Conservation (phyloP, 208 protist species). For the Acanthamoeba sp. region DNA sequence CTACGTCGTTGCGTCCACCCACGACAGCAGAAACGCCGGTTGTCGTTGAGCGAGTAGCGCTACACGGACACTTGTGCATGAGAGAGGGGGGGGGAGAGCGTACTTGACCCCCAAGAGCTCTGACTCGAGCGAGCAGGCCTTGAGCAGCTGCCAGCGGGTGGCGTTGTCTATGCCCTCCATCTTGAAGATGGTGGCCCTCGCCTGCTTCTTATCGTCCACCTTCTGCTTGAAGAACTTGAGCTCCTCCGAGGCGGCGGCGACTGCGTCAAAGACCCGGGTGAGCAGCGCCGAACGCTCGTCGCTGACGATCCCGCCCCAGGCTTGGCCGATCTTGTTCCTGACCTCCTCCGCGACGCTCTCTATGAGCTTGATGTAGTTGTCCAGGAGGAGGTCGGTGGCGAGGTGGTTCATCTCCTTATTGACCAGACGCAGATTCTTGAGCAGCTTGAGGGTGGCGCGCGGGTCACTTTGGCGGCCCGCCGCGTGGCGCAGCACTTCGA, state of each 20-base stretch:
- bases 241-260: neutral
- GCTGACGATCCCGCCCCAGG: neutral
- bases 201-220: slow-evolving; percentile 28
- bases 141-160: slow-evolving; percentile 21
- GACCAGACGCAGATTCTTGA: slow-evolving; percentile 12
- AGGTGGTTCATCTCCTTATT: slow-evolving; percentile 36
- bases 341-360: neutral
- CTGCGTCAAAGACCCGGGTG: neutral
- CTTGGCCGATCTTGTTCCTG: neutral
- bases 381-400: slow-evolving; percentile 22
- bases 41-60: too few relatives aligned
- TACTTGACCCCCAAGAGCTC: slow-evolving; percentile 28
- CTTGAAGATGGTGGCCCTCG: neutral
- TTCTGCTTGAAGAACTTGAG: slow-evolving; percentile 38
- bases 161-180: slow-evolving; percentile 17
- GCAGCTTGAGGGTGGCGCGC: neutral
- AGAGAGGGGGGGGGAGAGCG: neutral
- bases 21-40: too few relatives aligned
- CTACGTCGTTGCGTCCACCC: too few relatives aligned
- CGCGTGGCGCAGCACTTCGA: neutral
- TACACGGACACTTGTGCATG: too few relatives aligned
- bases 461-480: neutral
- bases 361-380: neutral
- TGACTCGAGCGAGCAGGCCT: slow-evolving; percentile 37
- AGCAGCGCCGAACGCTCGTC: neutral